Conservation (phyloP, 208 protist genomes). For the Endotrypanum monterogeii region DNA sequence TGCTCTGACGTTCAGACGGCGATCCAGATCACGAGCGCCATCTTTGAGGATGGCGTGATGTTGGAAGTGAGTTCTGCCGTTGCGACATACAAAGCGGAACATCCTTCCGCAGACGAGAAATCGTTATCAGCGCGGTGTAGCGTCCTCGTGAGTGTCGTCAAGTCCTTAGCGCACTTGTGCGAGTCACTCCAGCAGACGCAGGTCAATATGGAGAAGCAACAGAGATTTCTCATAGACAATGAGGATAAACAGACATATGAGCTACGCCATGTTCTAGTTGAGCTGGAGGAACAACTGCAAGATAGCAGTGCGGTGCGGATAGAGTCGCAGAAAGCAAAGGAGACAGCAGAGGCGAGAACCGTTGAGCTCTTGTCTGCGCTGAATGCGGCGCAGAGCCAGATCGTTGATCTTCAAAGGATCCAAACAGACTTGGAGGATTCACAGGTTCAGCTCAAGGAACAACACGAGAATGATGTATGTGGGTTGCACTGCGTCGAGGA, state of each 20-base stretch:
- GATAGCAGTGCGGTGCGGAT: neutral
- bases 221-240: conserved; percentile 43
- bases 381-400: neutral
- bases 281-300: conserved; percentile 28
- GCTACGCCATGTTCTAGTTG: conserved; percentile 21
- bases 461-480: conserved; percentile 1
- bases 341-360: conserved; percentile 1
- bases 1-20: conserved; percentile 43
- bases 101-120: neutral
- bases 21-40: conserved; percentile 22
- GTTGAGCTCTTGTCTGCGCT: conserved; percentile 5
- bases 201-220: conserved; percentile 29
- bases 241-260: conserved; percentile 30
- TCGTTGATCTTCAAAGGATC: conserved; percentile 1
- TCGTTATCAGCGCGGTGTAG: conserved; percentile 21
- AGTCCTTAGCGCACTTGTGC: conserved; percentile 29
- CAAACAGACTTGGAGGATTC: conserved; percentile 8
- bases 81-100: neutral
- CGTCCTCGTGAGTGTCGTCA: conserved; percentile 28
- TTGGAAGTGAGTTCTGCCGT: conserved; percentile 10
- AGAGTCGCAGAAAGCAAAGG: conserved; percentile 7
- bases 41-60: conserved; percentile 23
- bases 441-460: conserved; percentile 13
- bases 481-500: neutral
- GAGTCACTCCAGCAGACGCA: conserved; percentile 20